These are phyloP conservation scores for Suillus paluster DNA, from an alignment of 768 basidiomycete genomes.

Conservation along the genomic window DNA sequence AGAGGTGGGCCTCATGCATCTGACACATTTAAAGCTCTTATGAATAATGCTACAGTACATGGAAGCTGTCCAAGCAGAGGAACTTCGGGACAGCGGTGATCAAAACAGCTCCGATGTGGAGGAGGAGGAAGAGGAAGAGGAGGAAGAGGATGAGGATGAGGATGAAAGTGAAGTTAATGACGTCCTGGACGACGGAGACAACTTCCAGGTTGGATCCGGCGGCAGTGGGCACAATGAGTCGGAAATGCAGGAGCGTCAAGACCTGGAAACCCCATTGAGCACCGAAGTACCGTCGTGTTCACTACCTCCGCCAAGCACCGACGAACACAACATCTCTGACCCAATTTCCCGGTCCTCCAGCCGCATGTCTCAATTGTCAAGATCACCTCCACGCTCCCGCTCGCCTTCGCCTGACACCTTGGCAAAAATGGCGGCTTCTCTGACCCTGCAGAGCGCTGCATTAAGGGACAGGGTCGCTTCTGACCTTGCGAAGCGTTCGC, in stretches of 20 bases:
- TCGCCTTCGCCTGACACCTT: slow-evolving; percentile 48
- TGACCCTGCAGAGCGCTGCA: slow-evolving; percentile 40
- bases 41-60: slow-evolving; percentile 59
- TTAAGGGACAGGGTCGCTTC: slow-evolving; percentile 64
- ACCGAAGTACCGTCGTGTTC: slow-evolving; percentile 11
- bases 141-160: slow-evolving; percentile 43
- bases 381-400: slow-evolving; percentile 57
- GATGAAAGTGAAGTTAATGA: slow-evolving; percentile 31
- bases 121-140: slow-evolving; percentile 44
- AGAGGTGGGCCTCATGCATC: slow-evolving; percentile 59
- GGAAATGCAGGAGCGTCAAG: not conserved
- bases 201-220: slow-evolving; percentile 26
- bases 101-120: slow-evolving; percentile 34
- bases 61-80: slow-evolving; percentile 52
- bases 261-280: slow-evolving; percentile 6
- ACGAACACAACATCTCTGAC: slow-evolving; percentile 9
- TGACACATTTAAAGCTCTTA: slow-evolving; percentile 21
- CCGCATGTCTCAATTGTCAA: slow-evolving; percentile 48
- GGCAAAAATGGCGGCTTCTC: slow-evolving; percentile 45
- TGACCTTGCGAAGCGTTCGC: slow-evolving; percentile 65
- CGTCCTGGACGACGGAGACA: slow-evolving; percentile 22
- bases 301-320: slow-evolving; percentile 12
- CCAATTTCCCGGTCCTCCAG: slow-evolving; percentile 31
- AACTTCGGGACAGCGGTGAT: slow-evolving; percentile 33
- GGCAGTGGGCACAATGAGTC: slow-evolving; percentile 19